phyloP scores from a whole-genome alignment of 176 grass and related monocot species.

The Areca catechu region DNA sequence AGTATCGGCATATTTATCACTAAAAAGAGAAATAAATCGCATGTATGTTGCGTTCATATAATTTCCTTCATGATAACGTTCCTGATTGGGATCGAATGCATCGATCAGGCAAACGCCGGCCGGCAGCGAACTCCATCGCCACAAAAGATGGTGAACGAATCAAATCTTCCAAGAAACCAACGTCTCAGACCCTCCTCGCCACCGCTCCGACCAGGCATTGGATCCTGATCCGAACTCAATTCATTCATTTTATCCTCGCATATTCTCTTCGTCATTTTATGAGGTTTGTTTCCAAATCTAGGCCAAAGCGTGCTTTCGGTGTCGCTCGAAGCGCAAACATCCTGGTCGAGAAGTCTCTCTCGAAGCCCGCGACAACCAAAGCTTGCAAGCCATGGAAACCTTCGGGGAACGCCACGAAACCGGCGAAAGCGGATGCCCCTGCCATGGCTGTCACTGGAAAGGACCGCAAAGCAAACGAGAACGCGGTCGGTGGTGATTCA shows the following conservation, averaged over 20 bases:
- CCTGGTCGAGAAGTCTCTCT: constrained; percentile 30
- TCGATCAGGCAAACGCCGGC: constrained; percentile 11
- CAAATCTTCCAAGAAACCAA: constrained; percentile 21
- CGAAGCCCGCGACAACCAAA: not conserved
- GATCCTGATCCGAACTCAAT: not conserved
- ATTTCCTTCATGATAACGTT: not conserved
- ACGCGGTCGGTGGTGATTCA: not conserved
- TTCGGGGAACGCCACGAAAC: constrained; percentile 18
- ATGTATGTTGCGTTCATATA: too few relatives aligned
- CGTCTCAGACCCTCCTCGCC: not conserved
- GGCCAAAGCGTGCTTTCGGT: constrained; percentile 51
- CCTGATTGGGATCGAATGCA: not conserved
- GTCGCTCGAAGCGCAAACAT: constrained; percentile 39
- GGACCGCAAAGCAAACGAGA: not conserved
- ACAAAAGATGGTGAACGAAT: constrained; percentile 2
- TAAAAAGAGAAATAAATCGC: too few relatives aligned
- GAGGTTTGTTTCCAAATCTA: constrained; percentile 13
- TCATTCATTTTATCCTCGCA: not conserved
- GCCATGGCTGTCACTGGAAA: constrained; percentile 4
- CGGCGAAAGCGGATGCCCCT: not conserved
- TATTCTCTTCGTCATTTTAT: not conserved
- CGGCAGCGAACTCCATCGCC: not conserved
- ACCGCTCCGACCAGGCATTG: constrained; percentile 10
- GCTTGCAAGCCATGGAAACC: constrained; percentile 22
- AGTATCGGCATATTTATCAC: too few relatives aligned